Evolutionary conservation across 306 rosid species (phyloP).

Genomic region (Corylus americana): DNA sequence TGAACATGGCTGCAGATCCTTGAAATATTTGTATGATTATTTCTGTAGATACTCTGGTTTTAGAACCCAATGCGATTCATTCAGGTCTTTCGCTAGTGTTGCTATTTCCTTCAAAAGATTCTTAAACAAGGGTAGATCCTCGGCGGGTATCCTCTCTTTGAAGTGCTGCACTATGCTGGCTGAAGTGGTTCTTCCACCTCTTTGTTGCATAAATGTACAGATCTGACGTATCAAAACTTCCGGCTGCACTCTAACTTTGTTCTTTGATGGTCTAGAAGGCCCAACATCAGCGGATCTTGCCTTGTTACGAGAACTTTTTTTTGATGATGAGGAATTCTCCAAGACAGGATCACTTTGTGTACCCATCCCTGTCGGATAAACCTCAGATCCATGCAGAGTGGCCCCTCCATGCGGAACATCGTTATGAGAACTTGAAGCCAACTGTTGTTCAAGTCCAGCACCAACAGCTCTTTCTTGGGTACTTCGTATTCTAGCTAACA

Average conservation of each 20-base stretch:
- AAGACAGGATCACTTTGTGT: too few relatives aligned
- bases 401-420: neutral
- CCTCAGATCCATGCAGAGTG: too few relatives aligned
- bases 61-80: slow-evolving; percentile 75
- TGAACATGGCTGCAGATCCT: neutral
- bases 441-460: slow-evolving; percentile 71
- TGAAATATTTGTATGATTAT: slow-evolving; percentile 15
- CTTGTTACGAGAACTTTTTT: slow-evolving; percentile 31
- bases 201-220: slow-evolving; percentile 77
- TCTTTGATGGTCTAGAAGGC: slow-evolving; percentile 52
- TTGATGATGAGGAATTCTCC: too few relatives aligned
- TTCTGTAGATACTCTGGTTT: slow-evolving; percentile 68
- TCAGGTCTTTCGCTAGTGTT: slow-evolving; percentile 53
- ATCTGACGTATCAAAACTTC: slow-evolving; percentile 81
- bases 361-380: too few relatives aligned
- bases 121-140: slow-evolving; percentile 88
- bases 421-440: slow-evolving; percentile 36
- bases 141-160: slow-evolving; percentile 69
- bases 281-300: slow-evolving; percentile 43
- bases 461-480: slow-evolving; percentile 71
- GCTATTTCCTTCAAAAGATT: slow-evolving; percentile 94
- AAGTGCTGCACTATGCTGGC: slow-evolving; percentile 79
- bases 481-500: slow-evolving; percentile 65
- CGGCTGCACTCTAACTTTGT: slow-evolving; percentile 59
- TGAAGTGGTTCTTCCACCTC: slow-evolving; percentile 70